Percentiles rank a stretch among this genome's conserved stretches.
These are phyloP conservation scores for Thymus mandschuricus DNA, from an alignment of 257 asterid species.

Conservation along the genomic window DNA sequence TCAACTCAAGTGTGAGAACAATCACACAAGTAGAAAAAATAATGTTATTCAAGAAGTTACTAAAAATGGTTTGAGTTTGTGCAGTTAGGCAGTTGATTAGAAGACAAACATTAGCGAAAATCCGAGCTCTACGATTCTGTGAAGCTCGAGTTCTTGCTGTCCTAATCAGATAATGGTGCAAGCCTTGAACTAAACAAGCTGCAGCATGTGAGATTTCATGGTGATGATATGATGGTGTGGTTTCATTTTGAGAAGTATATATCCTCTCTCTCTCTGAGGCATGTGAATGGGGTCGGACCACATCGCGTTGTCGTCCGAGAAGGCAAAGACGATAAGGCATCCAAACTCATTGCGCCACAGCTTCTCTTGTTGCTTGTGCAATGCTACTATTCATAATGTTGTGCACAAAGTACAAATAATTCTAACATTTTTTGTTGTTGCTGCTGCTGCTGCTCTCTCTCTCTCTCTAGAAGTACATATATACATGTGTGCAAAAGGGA, in stretches of 20 bases:
- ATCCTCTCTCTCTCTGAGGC: conserved; percentile 4
- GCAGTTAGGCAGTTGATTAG: not conserved
- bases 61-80: not conserved
- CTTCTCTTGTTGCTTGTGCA: conserved; percentile 25
- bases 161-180: conserved; percentile 7
- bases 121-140: not conserved
- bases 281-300: conserved; percentile 46
- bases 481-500: conserved; percentile 8
- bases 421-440: conserved; percentile 23
- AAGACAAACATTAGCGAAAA: not conserved
- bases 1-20: not conserved
- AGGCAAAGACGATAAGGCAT: conserved; percentile 20
- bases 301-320: conserved; percentile 30
- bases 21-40: not conserved
- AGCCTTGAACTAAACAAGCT: not conserved
- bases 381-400: not conserved
- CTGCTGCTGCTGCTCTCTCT: conserved; percentile 20
- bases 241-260: not conserved
- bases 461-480: conserved; percentile 30
- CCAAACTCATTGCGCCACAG: conserved; percentile 12
- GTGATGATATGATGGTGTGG: conserved; percentile 8
- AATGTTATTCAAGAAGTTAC: not conserved
- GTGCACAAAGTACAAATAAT: conserved; percentile 51
- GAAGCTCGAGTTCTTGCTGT: not conserved
- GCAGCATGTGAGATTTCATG: not conserved